Evolutionary conservation across 495 filamentous ascomycete species (phyloP), one percentile per base, ranked within the genome.

Genomic region (Halenospora varia): DNA sequence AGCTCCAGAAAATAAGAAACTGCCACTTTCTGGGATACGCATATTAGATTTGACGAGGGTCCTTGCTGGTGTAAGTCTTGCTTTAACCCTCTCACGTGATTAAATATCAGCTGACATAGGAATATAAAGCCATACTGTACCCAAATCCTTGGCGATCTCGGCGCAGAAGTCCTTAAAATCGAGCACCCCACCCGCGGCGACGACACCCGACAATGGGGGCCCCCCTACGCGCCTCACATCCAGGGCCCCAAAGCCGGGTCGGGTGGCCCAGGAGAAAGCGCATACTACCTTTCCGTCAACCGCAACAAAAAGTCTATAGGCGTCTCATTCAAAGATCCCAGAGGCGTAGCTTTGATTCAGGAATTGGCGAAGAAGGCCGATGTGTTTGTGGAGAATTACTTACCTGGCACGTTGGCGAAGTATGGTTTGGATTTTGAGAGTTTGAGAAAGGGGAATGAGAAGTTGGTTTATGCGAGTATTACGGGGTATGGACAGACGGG

Each of bases 231-330:
- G 23, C 79, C 80, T 48, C 88, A 92, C 65, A 73, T 72, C 25
- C 62, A 77, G 25, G 80, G 76, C 29, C 77, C 78, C 25, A 18
- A 41, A 29, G 48, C 25, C 40, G 18, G 45, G 48, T 56, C 18
- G 23, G n/a, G n/a, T n/a, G 72, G 79, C n/a, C 87, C 88, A 3
- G 93, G 93, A 15, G 93, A 97, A 72, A 94, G 89, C 62, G 93
- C 93, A 8, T 97, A 97, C 68, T 97, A 92, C 63, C 75, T 97
- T 9, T 82, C 82, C 57, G 92, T 89, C 78, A 95, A 95, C 69
- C 88, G 93, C 47, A 97, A 97, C 73, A 97, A 97, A 69, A 95
- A 89, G 66, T 96, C 93, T 2, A 66, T 97, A 25, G 94, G 83
- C 6, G 77, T 97, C 3, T 96, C 91, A 0, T 96, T 96, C 64